These are phyloP conservation scores for Xylariaceae sp. DNA, from an alignment of 2,329 filamentous ascomycete genomes.

Conservation along the genomic window DNA sequence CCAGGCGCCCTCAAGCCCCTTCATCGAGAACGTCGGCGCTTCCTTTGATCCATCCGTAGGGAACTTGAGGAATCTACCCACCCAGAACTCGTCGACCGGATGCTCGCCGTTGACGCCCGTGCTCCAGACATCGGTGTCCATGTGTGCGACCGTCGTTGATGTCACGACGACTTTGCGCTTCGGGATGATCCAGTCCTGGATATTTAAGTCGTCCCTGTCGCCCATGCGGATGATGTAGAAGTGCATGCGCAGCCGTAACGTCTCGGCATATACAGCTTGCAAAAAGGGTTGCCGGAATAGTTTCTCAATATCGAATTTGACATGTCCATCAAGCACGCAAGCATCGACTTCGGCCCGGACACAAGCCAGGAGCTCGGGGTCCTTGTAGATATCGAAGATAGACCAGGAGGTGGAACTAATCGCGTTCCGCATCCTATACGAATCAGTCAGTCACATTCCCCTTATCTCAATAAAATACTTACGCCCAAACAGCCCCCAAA, in stretches of 20 bases:
- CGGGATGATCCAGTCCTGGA: not conserved
- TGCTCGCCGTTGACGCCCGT: slow-evolving; percentile 23
- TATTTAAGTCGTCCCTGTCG: not conserved
- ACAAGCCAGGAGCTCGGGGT: too few relatives aligned
- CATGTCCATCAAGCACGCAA: too few relatives aligned
- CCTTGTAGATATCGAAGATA: too few relatives aligned
- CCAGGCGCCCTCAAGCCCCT: slow-evolving; percentile 28
- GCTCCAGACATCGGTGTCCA: slow-evolving; percentile 26
- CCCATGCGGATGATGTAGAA: not conserved
- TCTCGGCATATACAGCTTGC: too few relatives aligned
- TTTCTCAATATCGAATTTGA: too few relatives aligned
- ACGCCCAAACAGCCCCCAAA: too few relatives aligned
- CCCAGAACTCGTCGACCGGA: slow-evolving; percentile 27
- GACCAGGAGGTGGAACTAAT: too few relatives aligned
- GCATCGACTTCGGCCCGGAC: too few relatives aligned
- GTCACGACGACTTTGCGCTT: slow-evolving; percentile 1
- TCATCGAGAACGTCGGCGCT: slow-evolving; percentile 22
- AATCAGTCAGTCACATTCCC: too few relatives aligned
- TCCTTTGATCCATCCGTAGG: slow-evolving; percentile 1
- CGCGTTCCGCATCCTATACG: too few relatives aligned
- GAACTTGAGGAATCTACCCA: slow-evolving; percentile 25
- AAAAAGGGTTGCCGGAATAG: too few relatives aligned
- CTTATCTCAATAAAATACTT: too few relatives aligned
- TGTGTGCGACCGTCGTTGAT: slow-evolving; percentile 29
- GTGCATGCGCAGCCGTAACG: not conserved